Conservation (phyloP, 2,329 filamentous ascomycete species). For the Ilyonectria sp. region DNA sequence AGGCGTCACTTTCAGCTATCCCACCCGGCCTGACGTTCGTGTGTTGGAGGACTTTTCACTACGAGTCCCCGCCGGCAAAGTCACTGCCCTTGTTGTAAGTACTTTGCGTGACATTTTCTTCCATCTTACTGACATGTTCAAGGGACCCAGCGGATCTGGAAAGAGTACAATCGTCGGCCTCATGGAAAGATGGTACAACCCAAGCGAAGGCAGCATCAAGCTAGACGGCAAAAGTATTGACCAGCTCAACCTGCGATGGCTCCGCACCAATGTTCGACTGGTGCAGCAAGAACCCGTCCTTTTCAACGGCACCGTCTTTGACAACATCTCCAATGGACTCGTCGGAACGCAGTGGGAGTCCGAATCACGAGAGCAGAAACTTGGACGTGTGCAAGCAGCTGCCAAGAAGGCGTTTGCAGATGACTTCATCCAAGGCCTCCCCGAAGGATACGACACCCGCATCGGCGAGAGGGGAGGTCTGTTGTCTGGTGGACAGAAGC, state of each 20-base stretch:
- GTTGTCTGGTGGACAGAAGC: slow-evolving; percentile 76
- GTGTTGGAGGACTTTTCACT: slow-evolving; percentile 60
- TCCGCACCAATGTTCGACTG: slow-evolving; percentile 55
- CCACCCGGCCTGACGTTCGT: slow-evolving; percentile 57
- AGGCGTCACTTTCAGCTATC: slow-evolving; percentile 61
- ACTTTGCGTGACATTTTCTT: slow-evolving; percentile 41
- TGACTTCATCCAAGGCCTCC: slow-evolving; percentile 62
- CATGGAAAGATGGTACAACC: slow-evolving; percentile 57
- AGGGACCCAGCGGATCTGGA: slow-evolving; percentile 55
- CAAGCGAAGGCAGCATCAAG: slow-evolving; percentile 52
- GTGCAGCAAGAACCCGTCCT: slow-evolving; percentile 52
- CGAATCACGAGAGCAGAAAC: slow-evolving; percentile 49
- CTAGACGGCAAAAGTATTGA: slow-evolving; percentile 54
- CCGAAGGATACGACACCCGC: slow-evolving; percentile 67
- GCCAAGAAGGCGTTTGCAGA: slow-evolving; percentile 62
- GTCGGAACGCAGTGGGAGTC: slow-evolving; percentile 38
- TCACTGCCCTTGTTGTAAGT: slow-evolving; percentile 57
- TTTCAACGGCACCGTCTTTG: slow-evolving; percentile 61
- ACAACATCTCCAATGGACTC: slow-evolving; percentile 67
- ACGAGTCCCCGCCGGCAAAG: slow-evolving; percentile 60
- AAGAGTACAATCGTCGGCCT: slow-evolving; percentile 58
- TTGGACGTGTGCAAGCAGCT: slow-evolving; percentile 58
- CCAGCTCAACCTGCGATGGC: slow-evolving; percentile 55
- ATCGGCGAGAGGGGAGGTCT: slow-evolving; percentile 74
- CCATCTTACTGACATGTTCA: background rate